These are phyloP conservation scores for Colletotrichum lupini DNA, from an alignment of 2,329 filamentous ascomycete genomes.

Conservation along the genomic window DNA sequence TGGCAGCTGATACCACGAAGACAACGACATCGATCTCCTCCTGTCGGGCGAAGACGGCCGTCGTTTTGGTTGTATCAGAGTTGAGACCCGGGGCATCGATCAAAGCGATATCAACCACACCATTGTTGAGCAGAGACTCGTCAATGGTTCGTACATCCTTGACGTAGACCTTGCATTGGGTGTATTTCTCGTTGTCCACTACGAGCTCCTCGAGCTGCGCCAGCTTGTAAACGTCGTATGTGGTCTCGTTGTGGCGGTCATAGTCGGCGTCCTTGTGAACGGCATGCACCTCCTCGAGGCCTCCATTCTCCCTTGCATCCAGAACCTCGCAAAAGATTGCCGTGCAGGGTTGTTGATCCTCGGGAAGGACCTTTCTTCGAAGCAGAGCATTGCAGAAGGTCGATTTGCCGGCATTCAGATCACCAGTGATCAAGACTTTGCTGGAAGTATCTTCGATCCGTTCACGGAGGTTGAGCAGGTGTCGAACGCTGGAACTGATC, in stretches of 20 bases:
- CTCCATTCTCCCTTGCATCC: slow-evolving; percentile 89
- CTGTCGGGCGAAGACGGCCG: slow-evolving; percentile 94
- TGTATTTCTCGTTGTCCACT: slow-evolving; percentile 86
- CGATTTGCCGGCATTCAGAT: slow-evolving; percentile 97
- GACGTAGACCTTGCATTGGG: slow-evolving; percentile 97
- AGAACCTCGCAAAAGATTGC: slow-evolving; percentile 98
- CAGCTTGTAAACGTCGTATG: slow-evolving; percentile 87
- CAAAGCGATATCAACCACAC: slow-evolving; percentile 95
- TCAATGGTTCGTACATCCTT: slow-evolving; percentile 90
- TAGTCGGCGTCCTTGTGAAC: slow-evolving; percentile 86
- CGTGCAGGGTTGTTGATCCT: slow-evolving; percentile 98
- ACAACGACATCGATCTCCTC: slow-evolving; percentile 99
- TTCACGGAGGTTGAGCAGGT: slow-evolving; percentile 86
- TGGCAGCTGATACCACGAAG: slow-evolving; percentile 96
- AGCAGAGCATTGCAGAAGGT: slow-evolving; percentile 99
- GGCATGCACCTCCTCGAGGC: slow-evolving; percentile 94
- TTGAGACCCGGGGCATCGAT: slow-evolving; percentile 98
- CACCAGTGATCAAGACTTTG: slow-evolving; percentile 95
- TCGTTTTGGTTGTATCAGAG: slow-evolving; percentile 95
- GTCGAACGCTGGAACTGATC: slow-evolving; percentile 92
- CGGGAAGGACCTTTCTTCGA: slow-evolving; percentile 89
- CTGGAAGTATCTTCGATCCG: slow-evolving; percentile 97
- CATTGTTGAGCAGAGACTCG: slow-evolving; percentile 95
- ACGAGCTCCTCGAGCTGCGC: slow-evolving; percentile 89
- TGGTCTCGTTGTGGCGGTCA: slow-evolving; percentile 90